Conservation (phyloP, 1,284 basidiomycete species). For the Ceratorhiza oryzae-sativae region DNA sequence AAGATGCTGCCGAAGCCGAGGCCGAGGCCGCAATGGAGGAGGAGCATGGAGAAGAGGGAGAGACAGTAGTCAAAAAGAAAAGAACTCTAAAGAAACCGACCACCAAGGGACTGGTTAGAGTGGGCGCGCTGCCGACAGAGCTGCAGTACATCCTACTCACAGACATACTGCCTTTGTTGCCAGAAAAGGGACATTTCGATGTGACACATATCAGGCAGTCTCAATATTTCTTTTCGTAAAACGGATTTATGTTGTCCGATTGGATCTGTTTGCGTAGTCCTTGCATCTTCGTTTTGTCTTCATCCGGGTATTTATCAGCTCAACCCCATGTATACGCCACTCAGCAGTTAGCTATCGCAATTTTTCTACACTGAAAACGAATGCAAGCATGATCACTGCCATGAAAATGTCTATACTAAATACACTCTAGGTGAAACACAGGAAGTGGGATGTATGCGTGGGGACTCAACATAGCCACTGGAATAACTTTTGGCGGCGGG, state of each 20-base stretch:
- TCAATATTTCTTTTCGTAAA: constrained; percentile 91
- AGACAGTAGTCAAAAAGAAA: constrained; percentile 44
- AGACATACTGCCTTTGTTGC: constrained; percentile 83
- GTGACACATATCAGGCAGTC: constrained; percentile 84
- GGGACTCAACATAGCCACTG: constrained; percentile 31
- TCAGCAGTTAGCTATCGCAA: constrained; percentile 5
- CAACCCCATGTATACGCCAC: constrained; percentile 36
- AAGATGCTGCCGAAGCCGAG: constrained; percentile 4
- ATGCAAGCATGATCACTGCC: neutral
- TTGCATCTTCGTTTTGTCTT: constrained; percentile 27
- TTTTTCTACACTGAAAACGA: neutral
- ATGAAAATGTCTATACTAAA: neutral
- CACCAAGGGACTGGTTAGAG: constrained; percentile 2
- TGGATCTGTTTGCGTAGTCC: constrained; percentile 9
- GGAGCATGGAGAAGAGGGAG: constrained; percentile 46
- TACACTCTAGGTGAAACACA: neutral
- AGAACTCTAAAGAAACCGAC: neutral
- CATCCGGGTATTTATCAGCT: constrained; percentile 1
- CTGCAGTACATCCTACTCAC: constrained; percentile 72
- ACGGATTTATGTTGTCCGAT: constrained; percentile 20
- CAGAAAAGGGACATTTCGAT: constrained; percentile 87
- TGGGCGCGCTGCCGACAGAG: constrained; percentile 46
- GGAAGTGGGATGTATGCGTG: neutral
- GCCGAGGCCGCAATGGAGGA: constrained; percentile 44
- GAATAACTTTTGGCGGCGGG: constrained; percentile 21